phyloP scores from a whole-genome alignment of 1,284 basidiomycete genomes.

The Rhodotorula sp. region DNA sequence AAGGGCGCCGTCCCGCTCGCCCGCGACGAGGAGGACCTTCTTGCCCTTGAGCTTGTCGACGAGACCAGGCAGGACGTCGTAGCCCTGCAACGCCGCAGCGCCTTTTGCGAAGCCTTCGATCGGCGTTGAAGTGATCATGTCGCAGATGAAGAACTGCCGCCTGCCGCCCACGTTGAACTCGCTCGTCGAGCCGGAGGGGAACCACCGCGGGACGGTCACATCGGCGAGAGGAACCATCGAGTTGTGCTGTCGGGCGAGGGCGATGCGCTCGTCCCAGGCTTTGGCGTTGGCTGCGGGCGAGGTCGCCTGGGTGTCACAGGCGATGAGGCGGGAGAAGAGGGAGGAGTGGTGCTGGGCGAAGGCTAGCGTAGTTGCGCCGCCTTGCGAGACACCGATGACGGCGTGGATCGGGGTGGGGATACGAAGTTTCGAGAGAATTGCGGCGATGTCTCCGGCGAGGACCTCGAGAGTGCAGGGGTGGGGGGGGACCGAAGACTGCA shows the following conservation, averaged over 20 bases:
- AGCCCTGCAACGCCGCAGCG: constrained; percentile 50
- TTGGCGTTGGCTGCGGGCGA: constrained; percentile 49
- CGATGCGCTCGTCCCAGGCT: constrained; percentile 53
- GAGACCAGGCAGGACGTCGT: constrained; percentile 49
- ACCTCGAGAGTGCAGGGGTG: constrained; percentile 48
- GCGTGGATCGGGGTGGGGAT: constrained; percentile 46
- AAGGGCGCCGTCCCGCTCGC: constrained; percentile 51
- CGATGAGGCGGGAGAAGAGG: constrained; percentile 46
- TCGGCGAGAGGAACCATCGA: constrained; percentile 48
- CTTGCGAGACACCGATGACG: constrained; percentile 52
- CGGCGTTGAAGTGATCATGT: constrained; percentile 47
- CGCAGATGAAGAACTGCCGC: constrained; percentile 39
- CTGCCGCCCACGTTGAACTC: constrained; percentile 38
- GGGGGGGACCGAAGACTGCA: constrained; percentile 46
- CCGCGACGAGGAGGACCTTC: constrained; percentile 49
- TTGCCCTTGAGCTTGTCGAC: constrained; percentile 44
- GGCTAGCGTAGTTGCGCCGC: constrained; percentile 51
- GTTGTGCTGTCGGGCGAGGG: constrained; percentile 43
- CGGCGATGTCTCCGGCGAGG: constrained; percentile 50
- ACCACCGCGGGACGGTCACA: constrained; percentile 51
- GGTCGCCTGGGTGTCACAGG: constrained; percentile 52
- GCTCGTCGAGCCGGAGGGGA: constrained; percentile 42
- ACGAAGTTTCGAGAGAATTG: constrained; percentile 47
- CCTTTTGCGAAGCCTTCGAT: constrained; percentile 50
- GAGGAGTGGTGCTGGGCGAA: constrained; percentile 49